A percentile compares a stretch with the other conserved stretches of the same genome.
Evolutionary conservation across 352 stramenopile genomes (phyloP).

Genomic region (Globisporangium spinosum): DNA sequence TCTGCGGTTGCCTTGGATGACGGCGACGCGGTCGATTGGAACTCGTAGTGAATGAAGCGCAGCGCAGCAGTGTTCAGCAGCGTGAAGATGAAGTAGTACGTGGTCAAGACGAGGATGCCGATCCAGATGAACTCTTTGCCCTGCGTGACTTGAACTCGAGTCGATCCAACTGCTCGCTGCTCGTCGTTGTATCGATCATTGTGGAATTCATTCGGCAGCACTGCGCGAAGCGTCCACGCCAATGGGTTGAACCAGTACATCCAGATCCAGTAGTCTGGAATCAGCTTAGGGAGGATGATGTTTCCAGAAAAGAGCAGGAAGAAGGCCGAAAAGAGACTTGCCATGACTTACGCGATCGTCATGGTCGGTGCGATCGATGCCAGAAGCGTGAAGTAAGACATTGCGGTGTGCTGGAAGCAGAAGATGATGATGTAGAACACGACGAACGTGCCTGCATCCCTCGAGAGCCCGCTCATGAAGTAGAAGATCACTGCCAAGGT

Average conservation of each 20-base stretch:
- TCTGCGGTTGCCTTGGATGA: not conserved
- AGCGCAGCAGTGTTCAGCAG: conserved; percentile 32
- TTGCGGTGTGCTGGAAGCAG: conserved; percentile 51
- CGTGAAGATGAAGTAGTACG: conserved; percentile 46
- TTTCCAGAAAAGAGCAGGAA: conserved; percentile 46
- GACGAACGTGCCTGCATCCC: conserved; percentile 34
- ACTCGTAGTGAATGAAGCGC: conserved; percentile 37
- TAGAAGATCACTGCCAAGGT: conserved; percentile 29
- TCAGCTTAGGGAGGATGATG: conserved; percentile 38
- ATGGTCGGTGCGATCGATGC: conserved; percentile 30
- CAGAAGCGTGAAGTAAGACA: conserved; percentile 36
- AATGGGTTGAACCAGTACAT: conserved; percentile 50
- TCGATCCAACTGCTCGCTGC: conserved; percentile 1
- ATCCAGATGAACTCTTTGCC: conserved; percentile 32
- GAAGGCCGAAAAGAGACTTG: conserved; percentile 31
- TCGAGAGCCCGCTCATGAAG: conserved; percentile 66
- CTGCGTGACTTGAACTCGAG: conserved; percentile 17
- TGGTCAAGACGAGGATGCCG: conserved; percentile 29
- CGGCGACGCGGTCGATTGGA: conserved; percentile 6
- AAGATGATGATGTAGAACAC: conserved; percentile 61
- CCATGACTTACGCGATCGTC: conserved; percentile 28
- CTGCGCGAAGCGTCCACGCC: conserved; percentile 30
- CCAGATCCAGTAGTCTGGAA: conserved; percentile 42
- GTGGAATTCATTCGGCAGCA: conserved; percentile 36
- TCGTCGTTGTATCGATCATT: conserved; percentile 14